Evolutionary conservation across 2,329 filamentous ascomycete genomes (phyloP), one percentile per base, ranked within the genome.

Genomic region (Ceratocystis lukuohia): DNA sequence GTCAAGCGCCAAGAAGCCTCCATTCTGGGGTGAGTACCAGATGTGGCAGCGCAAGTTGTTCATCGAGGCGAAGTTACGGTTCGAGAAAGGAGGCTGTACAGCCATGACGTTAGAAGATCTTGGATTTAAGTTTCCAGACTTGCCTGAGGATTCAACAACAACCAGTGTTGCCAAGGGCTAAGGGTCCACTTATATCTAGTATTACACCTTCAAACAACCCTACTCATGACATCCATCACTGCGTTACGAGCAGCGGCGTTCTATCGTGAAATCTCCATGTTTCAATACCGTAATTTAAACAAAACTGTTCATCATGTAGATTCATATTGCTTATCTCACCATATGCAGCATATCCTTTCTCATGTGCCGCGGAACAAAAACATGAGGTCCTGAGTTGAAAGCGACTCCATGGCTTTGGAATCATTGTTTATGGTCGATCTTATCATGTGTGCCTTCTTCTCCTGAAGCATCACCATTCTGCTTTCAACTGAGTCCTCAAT

Each of bases 391-490:
- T 93, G 88, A 0, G 90, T 87, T 15, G 86, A 95, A 69, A 99
- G 79, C 66, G 91, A 93, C 74, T 97, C 91, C 84, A 97, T 89
- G 0, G 93, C 91, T 59, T 88, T 82, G 71, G 94, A 88, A 73
- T 97, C 93, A 56, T 90, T 88, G 75, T 97, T 96, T 75, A 99
- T 92, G 0, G 94, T 99, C 33, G 91, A 92, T 71, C 93, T 90
- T 73, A 99, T 99, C 89, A 99, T 93, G 73, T 88, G 93, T 0
- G 93, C 91, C 79, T 99, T 99, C 83, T 99, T 99, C 79, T 99
- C 94, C 75, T 99, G 94, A 30, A 99, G 82, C 70, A 94, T 80
- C 2, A 99, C 91, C 83, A 99, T 99, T 59, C 94, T 85, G 67
- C 89, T 94, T 78, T 99, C 94, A 33, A 99, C 93, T 0, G 90